Conservation (phyloP, 345 rosid genomes). For the Boechera stricta region DNA sequence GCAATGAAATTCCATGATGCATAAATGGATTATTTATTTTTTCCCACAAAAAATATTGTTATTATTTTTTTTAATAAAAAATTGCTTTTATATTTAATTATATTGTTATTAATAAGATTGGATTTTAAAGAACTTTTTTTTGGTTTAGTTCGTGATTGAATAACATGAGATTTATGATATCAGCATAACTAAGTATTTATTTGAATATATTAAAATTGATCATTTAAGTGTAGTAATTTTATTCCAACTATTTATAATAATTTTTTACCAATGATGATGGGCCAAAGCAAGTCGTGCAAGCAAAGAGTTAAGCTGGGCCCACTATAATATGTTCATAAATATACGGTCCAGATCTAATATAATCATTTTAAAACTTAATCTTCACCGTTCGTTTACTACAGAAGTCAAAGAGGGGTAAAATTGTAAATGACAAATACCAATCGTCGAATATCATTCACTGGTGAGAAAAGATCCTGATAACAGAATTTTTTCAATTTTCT, state of each 20-base stretch:
- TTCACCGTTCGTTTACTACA: background rate
- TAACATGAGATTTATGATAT: too few relatives aligned
- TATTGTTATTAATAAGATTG: too few relatives aligned
- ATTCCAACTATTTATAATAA: background rate
- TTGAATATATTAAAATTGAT: too few relatives aligned
- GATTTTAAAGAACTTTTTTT: too few relatives aligned
- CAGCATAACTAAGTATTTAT: too few relatives aligned
- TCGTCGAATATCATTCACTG: conserved; percentile 36
- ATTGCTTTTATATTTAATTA: too few relatives aligned
- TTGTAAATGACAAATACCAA: background rate
- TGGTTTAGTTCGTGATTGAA: too few relatives aligned
- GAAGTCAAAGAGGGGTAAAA: conserved; percentile 24
- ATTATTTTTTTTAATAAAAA: too few relatives aligned
- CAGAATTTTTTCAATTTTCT: conserved; percentile 20
- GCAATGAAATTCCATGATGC: too few relatives aligned
- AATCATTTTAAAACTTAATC: background rate
- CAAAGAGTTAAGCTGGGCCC: conserved; percentile 37
- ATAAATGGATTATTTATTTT: too few relatives aligned
- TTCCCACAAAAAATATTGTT: too few relatives aligned
- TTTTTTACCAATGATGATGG: conserved; percentile 32
- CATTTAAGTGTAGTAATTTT: too few relatives aligned
- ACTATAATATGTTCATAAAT: background rate
- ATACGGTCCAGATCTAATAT: conserved; percentile 11
- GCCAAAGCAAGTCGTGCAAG: conserved; percentile 41
- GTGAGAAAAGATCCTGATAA: conserved; percentile 37